Conservation (phyloP, 192 early-diverging fungal species). For the Pilaira anomala region DNA sequence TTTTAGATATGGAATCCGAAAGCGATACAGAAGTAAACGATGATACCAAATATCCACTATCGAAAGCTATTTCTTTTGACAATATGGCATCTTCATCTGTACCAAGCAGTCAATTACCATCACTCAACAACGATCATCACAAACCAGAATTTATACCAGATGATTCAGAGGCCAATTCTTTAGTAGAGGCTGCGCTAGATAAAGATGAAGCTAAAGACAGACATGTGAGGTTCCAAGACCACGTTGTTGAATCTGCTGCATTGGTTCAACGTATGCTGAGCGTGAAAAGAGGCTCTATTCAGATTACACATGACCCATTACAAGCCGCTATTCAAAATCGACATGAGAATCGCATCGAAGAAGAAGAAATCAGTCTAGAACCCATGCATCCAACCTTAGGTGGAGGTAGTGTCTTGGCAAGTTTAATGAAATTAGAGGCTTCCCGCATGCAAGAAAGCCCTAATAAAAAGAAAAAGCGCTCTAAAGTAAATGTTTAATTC, state of each 20-base stretch:
- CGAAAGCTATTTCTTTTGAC: too few relatives aligned
- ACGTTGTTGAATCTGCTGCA: slow-evolving; percentile 30
- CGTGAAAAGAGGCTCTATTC: background rate
- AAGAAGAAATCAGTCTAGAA: background rate
- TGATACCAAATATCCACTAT: too few relatives aligned
- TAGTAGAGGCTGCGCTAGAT: slow-evolving; percentile 29
- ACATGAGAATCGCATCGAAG: background rate
- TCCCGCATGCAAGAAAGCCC: background rate
- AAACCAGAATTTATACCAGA: too few relatives aligned
- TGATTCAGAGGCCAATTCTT: slow-evolving; percentile 1
- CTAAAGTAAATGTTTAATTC: slow-evolving; percentile 6
- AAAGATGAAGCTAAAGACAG: slow-evolving; percentile 27
- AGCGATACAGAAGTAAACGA: too few relatives aligned
- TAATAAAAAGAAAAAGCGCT: slow-evolving; percentile 5
- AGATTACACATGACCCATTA: background rate
- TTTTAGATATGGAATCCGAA: too few relatives aligned
- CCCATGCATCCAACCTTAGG: background rate
- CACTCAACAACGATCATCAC: too few relatives aligned
- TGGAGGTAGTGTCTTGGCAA: slow-evolving; percentile 29
- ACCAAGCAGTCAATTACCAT: too few relatives aligned
- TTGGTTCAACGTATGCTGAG: slow-evolving; percentile 31
- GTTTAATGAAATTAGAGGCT: slow-evolving; percentile 35
- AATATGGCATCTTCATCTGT: too few relatives aligned
- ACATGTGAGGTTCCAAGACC: slow-evolving; percentile 30
- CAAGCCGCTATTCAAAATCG: background rate